These are phyloP conservation scores for Trichophyton simii DNA, from an alignment of 2,329 filamentous ascomycete species.

Conservation along the genomic window DNA sequence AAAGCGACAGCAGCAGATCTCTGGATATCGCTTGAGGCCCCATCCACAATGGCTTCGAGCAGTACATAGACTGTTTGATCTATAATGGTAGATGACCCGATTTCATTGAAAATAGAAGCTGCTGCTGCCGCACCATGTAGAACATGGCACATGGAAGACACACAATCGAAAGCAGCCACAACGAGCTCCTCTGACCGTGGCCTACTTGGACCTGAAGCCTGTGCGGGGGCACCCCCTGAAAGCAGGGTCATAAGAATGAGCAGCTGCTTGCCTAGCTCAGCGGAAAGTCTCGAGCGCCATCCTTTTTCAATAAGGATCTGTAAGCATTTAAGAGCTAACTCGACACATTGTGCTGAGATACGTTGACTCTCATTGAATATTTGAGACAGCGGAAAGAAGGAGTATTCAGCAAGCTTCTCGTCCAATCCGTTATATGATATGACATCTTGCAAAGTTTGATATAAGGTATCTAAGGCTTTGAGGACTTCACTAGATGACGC, in stretches of 20 bases:
- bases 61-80: slow-evolving; percentile 73
- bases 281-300: slow-evolving; percentile 61
- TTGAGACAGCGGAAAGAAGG: slow-evolving; percentile 84
- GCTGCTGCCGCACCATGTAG: slow-evolving; percentile 39
- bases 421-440: slow-evolving; percentile 44
- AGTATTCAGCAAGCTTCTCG: slow-evolving; percentile 78
- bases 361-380: slow-evolving; percentile 65
- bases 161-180: slow-evolving; percentile 55
- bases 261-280: slow-evolving; percentile 67
- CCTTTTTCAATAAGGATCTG: slow-evolving; percentile 60
- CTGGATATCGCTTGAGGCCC: slow-evolving; percentile 55
- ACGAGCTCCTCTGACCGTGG: slow-evolving; percentile 57
- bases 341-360: slow-evolving; percentile 56
- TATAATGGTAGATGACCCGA: slow-evolving; percentile 58
- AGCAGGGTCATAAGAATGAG: slow-evolving; percentile 74
- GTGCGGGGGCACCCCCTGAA: slow-evolving; percentile 57
- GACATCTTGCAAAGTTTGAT: slow-evolving; percentile 29
- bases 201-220: slow-evolving; percentile 16
- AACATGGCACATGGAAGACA: slow-evolving; percentile 41
- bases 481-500: slow-evolving; percentile 37
- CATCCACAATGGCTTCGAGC: slow-evolving; percentile 58
- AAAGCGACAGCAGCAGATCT: slow-evolving; percentile 56
- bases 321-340: slow-evolving; percentile 64
- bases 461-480: slow-evolving; percentile 35
- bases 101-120: slow-evolving; percentile 34